A percentile compares a stretch with the other conserved stretches of the same genome.
phyloP scores from a whole-genome alignment of 2,329 filamentous ascomycete species.

The Blastomyces percursus region DNA sequence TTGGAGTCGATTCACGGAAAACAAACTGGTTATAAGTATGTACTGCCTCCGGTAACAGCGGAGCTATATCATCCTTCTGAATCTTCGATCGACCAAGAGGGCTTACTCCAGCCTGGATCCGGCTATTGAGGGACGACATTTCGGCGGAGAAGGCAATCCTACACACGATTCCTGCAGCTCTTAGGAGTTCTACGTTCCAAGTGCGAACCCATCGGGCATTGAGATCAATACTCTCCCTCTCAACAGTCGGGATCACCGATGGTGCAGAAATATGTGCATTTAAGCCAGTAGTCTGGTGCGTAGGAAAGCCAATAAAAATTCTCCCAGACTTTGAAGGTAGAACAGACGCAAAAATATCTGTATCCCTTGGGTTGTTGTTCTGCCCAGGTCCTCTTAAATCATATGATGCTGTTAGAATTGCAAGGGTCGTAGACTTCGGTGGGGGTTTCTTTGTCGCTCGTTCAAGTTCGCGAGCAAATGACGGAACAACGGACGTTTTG shows the following conservation, averaged over 20 bases:
- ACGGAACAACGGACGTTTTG: slow-evolving; percentile 59
- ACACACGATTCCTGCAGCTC: slow-evolving; percentile 80
- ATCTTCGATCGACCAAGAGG: slow-evolving; percentile 42
- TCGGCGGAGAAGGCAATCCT: slow-evolving; percentile 80
- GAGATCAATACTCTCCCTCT: slow-evolving; percentile 90
- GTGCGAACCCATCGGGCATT: slow-evolving; percentile 90
- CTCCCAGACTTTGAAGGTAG: slow-evolving; percentile 79
- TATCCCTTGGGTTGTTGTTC: slow-evolving; percentile 21
- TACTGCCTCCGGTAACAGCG: slow-evolving; percentile 64
- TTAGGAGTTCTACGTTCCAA: slow-evolving; percentile 91
- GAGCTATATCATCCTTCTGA: slow-evolving; percentile 51
- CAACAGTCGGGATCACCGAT: slow-evolving; percentile 92
- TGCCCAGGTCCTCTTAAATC: slow-evolving; percentile 62
- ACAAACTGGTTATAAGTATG: slow-evolving; percentile 82
- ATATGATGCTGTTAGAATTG: slow-evolving; percentile 83
- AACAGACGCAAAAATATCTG: slow-evolving; percentile 80
- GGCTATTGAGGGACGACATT: slow-evolving; percentile 63
- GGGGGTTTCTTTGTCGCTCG: slow-evolving; percentile 95
- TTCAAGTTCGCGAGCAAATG: slow-evolving; percentile 76
- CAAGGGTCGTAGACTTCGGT: slow-evolving; percentile 72
- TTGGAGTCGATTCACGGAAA: slow-evolving; percentile 82
- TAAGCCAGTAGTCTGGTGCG: slow-evolving; percentile 89
- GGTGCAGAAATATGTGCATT: slow-evolving; percentile 91
- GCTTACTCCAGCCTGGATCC: slow-evolving; percentile 37
- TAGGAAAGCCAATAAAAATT: slow-evolving; percentile 96